phyloP scores from a whole-genome alignment of 257 asterid species.

The Oldenlandia corymbosa region DNA sequence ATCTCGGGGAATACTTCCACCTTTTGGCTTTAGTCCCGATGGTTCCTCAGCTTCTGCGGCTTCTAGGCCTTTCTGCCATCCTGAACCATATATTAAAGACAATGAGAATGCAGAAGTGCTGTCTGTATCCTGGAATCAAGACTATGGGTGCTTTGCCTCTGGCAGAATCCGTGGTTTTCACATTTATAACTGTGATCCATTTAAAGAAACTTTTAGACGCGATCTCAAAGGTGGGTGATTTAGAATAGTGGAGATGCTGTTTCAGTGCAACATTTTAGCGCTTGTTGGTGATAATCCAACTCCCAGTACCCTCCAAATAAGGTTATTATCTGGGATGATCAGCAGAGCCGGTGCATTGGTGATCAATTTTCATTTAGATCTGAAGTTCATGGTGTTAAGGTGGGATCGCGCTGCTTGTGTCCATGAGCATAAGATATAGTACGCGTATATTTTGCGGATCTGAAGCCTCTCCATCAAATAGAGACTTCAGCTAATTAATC shows the following conservation, averaged over 20 bases:
- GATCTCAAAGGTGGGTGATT: conserved; percentile 84
- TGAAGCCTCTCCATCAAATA: conserved; percentile 89
- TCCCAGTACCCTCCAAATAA: conserved; percentile 82
- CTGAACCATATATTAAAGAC: conserved; percentile 44
- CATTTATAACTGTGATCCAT: conserved; percentile 77
- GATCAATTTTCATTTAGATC: conserved; percentile 94
- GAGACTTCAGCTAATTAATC: conserved; percentile 78
- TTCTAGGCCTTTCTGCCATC: conserved; percentile 37
- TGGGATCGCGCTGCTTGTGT: conserved; percentile 76
- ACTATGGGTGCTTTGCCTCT: conserved; percentile 86
- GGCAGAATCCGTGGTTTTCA: conserved; percentile 86
- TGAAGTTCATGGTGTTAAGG: conserved; percentile 81
- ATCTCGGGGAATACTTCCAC: conserved; percentile 44
- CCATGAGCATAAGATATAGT: conserved; percentile 91
- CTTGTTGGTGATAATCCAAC: conserved; percentile 76
- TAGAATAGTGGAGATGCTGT: conserved; percentile 87
- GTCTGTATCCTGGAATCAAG: conserved; percentile 92
- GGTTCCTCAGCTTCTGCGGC: conserved; percentile 37
- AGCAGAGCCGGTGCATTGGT: conserved; percentile 83
- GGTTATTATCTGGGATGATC: conserved; percentile 95
- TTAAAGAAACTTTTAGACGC: conserved; percentile 87
- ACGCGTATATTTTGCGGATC: conserved; percentile 72
- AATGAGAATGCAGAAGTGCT: conserved; percentile 59
- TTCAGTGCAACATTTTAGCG: conserved; percentile 81
- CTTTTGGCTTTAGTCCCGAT: conserved; percentile 40